A percentile compares a stretch with the other conserved stretches of the same genome.
Evolutionary conservation across 352 stramenopile species (phyloP).

Genomic region (Salisapilia sapeloensis): DNA sequence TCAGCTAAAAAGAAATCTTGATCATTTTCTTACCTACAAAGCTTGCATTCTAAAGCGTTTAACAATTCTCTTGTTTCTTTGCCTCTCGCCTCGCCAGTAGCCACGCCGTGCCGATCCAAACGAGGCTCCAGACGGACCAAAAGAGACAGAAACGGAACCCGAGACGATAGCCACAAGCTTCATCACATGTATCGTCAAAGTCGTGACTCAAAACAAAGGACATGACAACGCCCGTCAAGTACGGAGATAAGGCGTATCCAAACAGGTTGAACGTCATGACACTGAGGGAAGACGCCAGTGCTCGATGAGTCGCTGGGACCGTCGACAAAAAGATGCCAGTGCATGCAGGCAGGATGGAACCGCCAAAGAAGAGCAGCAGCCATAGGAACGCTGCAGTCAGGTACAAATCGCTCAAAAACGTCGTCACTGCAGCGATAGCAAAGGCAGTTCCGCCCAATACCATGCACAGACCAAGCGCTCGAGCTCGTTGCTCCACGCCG

Average conservation of each 20-base stretch:
- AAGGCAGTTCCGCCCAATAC: conserved; percentile 51
- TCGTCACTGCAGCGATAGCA: conserved; percentile 38
- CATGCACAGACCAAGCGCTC: conserved; percentile 63
- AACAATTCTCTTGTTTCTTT: too few species aligned
- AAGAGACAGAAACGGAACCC: conserved; percentile 70
- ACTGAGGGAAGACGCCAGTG: conserved; percentile 59
- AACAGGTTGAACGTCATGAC: conserved; percentile 78
- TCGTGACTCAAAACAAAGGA: conserved; percentile 56
- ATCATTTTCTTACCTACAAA: too few species aligned
- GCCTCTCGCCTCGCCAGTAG: conserved; percentile 27
- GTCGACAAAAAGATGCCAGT: conserved; percentile 78
- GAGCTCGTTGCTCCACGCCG: conserved; percentile 50
- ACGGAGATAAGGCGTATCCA: conserved; percentile 60
- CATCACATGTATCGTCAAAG: conserved; percentile 63
- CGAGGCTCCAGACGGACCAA: conserved; percentile 65
- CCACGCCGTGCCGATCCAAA: conserved; percentile 50
- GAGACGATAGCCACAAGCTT: conserved; percentile 62
- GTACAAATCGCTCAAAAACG: conserved; percentile 67
- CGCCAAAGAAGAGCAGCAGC: conserved; percentile 70
- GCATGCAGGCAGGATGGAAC: conserved; percentile 59
- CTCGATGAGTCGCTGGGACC: conserved; percentile 50
- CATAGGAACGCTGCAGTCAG: conserved; percentile 57
- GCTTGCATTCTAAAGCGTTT: too few species aligned
- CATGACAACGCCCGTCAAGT: conserved; percentile 66
- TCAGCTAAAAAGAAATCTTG: too few species aligned